Base-by-base conservation (phyloP, 228 moss, liverwort and hornwort genomes). In the Sphagnum fallax region DNA sequence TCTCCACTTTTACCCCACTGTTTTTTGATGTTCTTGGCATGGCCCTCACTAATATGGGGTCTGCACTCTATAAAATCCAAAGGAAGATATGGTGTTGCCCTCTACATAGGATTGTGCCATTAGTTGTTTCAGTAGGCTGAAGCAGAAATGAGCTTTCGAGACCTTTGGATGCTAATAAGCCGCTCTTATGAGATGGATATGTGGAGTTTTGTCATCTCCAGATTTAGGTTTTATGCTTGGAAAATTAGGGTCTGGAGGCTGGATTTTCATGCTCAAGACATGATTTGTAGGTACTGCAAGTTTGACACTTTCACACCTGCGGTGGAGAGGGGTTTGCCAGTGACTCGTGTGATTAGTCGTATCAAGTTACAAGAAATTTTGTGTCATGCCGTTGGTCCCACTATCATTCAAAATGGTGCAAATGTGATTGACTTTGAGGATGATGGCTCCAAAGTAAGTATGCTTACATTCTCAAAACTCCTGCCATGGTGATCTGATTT, bases 251-350 rank as follows among this genome's bases (percentile, higher is more conserved):
- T 55, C 12, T 55, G 8, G 55, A 12, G 12, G 8, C 55, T 55
- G 9, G 55, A 1, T 55, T 55, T 12, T 55, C 55, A 55, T 55
- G 8, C 49, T 5, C 15, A 5, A 7, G 5, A 52, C 64, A 51
- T 58, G 52, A 15, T 16, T 6, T 66, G 70, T 76, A 87, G 86
- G 86, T 87, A 87, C 47, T 91, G 91, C 76, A 98, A 98, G 73
- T 98, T 98, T 71, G 98, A 98, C 67, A 98, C 98, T 0, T 98
- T 92, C 81, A 87, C 87, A 47, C 98, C 98, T 52, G 98, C 98
- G 1, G 98, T 87, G 6, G 85, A 88, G 70, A 86, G 87, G 51
- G 98, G 98, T 14, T 80, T 98, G 4, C 98, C 98, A 65, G 90
- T 98, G 67, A 98, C 98, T 53, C 94, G 98, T 61, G 98, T 98